Percentiles rank a stretch among this genome's conserved stretches.
Evolutionary conservation across 441 rosid genomes (phyloP).

Genomic region (Kokia cookei): DNA sequence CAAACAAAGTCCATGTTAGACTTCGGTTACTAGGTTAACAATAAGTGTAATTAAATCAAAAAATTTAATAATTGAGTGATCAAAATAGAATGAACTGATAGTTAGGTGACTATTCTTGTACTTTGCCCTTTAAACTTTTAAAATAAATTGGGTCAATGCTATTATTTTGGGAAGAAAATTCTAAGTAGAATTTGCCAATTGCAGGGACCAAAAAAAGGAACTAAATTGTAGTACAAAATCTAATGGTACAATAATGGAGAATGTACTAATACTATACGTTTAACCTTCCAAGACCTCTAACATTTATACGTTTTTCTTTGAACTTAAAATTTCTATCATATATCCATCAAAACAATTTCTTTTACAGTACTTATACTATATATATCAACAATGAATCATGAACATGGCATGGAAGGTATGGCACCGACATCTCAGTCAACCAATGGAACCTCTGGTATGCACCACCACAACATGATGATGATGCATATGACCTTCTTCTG

Average conservation of each 20-base stretch:
- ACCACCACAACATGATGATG: slow-evolving; percentile 20
- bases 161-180: background rate
- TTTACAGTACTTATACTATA: background rate
- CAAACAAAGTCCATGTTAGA: too few relatives aligned
- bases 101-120: too few relatives aligned
- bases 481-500: slow-evolving; percentile 55
- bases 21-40: too few relatives aligned
- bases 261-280: background rate
- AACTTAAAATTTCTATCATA: background rate
- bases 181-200: background rate
- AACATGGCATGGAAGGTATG: slow-evolving; percentile 24
- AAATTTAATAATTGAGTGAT: too few relatives aligned
- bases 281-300: background rate
- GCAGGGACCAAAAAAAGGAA: background rate
- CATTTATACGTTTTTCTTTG: background rate
- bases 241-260: background rate
- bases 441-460: slow-evolving; percentile 10
- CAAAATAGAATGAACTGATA: too few relatives aligned
- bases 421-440: slow-evolving; percentile 13
- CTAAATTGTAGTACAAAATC: background rate
- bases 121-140: background rate
- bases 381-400: slow-evolving; percentile 7
- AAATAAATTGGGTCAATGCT: background rate
- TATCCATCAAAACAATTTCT: background rate
- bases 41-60: too few relatives aligned